Evolutionary conservation across 2,329 filamentous ascomycete genomes (phyloP), one percentile per base, ranked within the genome.

Genomic region (Diaporthe eres): DNA sequence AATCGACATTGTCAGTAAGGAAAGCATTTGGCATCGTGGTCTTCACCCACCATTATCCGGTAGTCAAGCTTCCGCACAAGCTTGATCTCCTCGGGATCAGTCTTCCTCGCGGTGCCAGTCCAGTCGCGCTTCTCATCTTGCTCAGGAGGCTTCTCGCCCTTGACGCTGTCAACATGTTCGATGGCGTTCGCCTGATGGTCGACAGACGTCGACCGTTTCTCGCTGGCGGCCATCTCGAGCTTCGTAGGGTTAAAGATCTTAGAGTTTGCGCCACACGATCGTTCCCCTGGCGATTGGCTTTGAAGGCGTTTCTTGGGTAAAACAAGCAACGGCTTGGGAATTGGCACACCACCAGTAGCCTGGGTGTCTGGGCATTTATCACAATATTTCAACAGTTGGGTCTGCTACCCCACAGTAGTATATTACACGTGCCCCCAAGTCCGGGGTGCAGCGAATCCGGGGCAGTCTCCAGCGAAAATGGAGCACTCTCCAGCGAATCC

Each of bases 61-160:
- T 76, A 80, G 71, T 85, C 83, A 13, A 85, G 77, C 77, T 85
- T 85, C 57, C 82, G 79, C 19, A 85, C 84, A 9, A 85, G 82
- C 1, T 79, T 80, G 74, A 85, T 84, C 78, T 85, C 83, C 44
- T 78, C 80, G 3, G 81, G 79, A 74, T 80, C 80, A 9, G 80
- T 81, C 77, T 85, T 85, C 51, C 51, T 55, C 19, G 49, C 8
- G 10, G 72, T 67, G 3, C 72, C 72, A 17, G 72, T 65, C 61
- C 63, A 74, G 61, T 68, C 72, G 5, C 51, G 65, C 34, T 53
- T 53, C 31, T 53, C 65, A 68, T 68, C 65, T 19, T 68, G 65
- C 31, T 53, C 31, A 22, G n/a, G 1, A 39, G 65, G 65, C 65
- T 68, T 68, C 13, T 53, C 65, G 47, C 15, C 65, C 47, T 53